Base-by-base conservation (phyloP, 805 yeast species). In the Monosporozyma aerobia region DNA sequence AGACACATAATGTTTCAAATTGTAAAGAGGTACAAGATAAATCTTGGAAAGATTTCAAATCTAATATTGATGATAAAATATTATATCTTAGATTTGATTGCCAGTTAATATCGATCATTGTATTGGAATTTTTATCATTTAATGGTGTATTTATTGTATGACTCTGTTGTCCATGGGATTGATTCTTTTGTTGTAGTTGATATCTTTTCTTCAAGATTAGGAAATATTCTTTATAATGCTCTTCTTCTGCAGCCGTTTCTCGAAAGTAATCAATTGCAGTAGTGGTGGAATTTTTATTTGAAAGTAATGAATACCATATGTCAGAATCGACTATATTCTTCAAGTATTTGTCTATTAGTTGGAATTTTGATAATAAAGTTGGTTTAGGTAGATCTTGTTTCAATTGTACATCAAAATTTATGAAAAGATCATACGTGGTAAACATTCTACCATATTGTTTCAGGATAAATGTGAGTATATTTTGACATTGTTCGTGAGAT, bases 1-100 rank as follows among this genome's bases (percentile, higher is more conserved):
- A 57, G 0, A 72, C 61, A 2, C 76, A 64, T 2, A 78, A 50
- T 0, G 68, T 57, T 5, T 56, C 54, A 49, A 64, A 66, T 49
- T 62, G 66, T 10, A 53, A 44, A 16, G 45, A 4, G 8, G 45
- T 43, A 23, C 45, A 43, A 2, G 8, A 4, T 10, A 43, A 11
- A 43, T 43, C 45, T 19, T 43, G 23, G 11, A 23, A 43, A 23
- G 32, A 40, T 23, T 54, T 53, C 19, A 58, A 53, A 11, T 53
- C 47, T 29, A 65, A 47, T 7, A 64, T 51, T 14, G 27, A 10
- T 14, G 48, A 29, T 5, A 67, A 48, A 19, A 60, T 54, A 10
- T 58, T 53, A 50, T 67, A 69, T 51, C 69, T 58, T 37, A 47
- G 49, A 9, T 56, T 55, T 3, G 65, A 59, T 23, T 59, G 59